These are phyloP conservation scores for Aureobasidium sp. DNA, from an alignment of 2,329 filamentous ascomycete species.

Conservation along the genomic window DNA sequence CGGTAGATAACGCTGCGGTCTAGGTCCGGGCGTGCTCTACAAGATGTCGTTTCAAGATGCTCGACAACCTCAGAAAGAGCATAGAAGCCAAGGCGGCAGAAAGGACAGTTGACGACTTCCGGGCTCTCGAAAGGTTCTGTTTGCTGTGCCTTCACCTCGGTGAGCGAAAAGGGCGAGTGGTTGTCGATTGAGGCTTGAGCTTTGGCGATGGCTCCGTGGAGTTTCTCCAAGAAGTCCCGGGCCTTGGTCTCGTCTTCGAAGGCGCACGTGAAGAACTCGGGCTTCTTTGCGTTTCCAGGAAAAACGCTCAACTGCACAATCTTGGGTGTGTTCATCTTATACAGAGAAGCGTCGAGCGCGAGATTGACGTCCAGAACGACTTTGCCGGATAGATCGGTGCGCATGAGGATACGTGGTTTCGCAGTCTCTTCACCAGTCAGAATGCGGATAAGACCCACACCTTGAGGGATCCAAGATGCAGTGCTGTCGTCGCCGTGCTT, in stretches of 20 bases:
- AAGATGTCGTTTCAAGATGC: not conserved
- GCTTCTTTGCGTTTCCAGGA: slow-evolving; percentile 46
- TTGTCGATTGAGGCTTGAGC: not conserved
- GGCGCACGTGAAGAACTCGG: slow-evolving; percentile 65
- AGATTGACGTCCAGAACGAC: slow-evolving; percentile 65
- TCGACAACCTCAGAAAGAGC: not conserved
- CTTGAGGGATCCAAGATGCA: slow-evolving; percentile 37
- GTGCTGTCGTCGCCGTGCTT: slow-evolving; percentile 40
- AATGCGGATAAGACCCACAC: slow-evolving; percentile 64
- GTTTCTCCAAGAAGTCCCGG: slow-evolving; percentile 39
- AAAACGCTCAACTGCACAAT: slow-evolving; percentile 46
- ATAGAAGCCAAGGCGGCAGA: not conserved
- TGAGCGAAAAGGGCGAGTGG: not conserved
- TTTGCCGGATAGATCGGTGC: slow-evolving; percentile 66
- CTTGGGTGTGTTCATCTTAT: slow-evolving; percentile 31
- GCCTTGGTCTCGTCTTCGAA: slow-evolving; percentile 54
- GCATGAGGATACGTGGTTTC: slow-evolving; percentile 61
- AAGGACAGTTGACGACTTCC: not conserved
- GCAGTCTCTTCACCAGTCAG: slow-evolving; percentile 66
- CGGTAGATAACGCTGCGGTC: not conserved
- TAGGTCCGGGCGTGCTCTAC: not conserved
- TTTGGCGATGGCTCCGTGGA: slow-evolving; percentile 41
- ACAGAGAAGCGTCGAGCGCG: slow-evolving; percentile 50
- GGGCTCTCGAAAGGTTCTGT: not conserved
- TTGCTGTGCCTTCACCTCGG: not conserved